Base-by-base conservation (phyloP, 805 yeast species). In the Dipodascus geniculatus region DNA sequence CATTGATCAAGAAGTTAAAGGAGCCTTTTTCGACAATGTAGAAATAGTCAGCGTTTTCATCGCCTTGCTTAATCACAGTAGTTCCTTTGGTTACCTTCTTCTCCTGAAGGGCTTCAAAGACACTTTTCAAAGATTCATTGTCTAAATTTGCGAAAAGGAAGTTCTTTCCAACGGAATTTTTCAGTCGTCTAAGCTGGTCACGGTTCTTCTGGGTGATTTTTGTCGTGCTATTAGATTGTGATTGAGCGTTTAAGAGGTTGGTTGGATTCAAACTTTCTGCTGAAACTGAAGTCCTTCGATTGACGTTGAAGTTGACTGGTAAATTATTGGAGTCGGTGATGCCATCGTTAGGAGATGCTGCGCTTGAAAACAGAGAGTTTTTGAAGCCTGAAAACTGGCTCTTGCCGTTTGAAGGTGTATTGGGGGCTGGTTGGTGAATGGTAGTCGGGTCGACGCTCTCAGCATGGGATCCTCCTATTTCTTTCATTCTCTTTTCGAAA, bases 261-360 rank as follows among this genome's bases (percentile, higher is more conserved):
- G 49, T 51, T 22, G 64, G 62, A 47, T 57, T 56, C 28, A 62
- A 35, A 23, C 57, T 51, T 54, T 89, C 97, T 3, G 96, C 96
- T 54, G 89, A 81, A 14, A 89, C 96, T 20, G 95, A 84, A 2
- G 89, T 85, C 72, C 97, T 81, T 73, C 96, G 52, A 87, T 88
- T 66, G 31, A 57, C 56, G 83, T 85, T 68, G 83, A 84, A 52
- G 79, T 75, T 54, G 74, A 68, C 42, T 86, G 87, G 54, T 81
- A 56, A 54, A 44, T 42, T 22, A 23, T 47, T 31, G 31, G 52
- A 51, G 38, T 22, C 52, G 33, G 52, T 48, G 50, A 42, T 51
- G 42, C 22, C 17, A 42, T 53, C 35, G n/a, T 49, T 50, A 6
- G 52, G 54, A 23, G 50, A 52, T 28, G 48, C 53, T 28, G 48